Percentiles rank a stretch among this genome's conserved stretches.
Evolutionary conservation across 2,329 filamentous ascomycete species (phyloP).

Genomic region (Daldinia sp.): DNA sequence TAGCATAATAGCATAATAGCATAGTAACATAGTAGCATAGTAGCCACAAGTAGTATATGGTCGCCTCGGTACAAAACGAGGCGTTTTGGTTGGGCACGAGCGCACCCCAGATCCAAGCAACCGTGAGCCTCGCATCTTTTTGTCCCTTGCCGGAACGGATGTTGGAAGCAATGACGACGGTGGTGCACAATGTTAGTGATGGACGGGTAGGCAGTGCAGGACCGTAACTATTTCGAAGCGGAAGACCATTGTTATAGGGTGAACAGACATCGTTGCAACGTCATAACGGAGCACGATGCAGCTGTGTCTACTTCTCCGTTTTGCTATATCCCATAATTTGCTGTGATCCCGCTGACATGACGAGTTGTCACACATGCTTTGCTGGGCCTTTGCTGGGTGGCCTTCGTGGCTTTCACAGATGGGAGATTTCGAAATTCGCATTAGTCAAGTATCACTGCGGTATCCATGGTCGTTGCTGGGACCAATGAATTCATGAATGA

Average conservation of each 20-base stretch:
- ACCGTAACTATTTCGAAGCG: conserved; percentile 33
- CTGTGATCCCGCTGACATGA: conserved; percentile 26
- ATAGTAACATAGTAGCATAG: too few relatives aligned
- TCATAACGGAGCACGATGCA: conserved; percentile 43
- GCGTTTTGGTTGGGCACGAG: conserved; percentile 37
- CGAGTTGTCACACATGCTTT: conserved; percentile 23
- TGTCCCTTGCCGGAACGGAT: conserved; percentile 32
- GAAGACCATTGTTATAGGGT: conserved; percentile 27
- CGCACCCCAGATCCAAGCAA: conserved; percentile 38
- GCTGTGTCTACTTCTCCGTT: conserved; percentile 30
- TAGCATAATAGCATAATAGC: too few relatives aligned
- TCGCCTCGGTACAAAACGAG: conserved; percentile 23
- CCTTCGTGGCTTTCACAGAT: conserved; percentile 32
- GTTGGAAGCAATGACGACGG: conserved; percentile 37
- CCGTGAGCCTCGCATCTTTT: conserved; percentile 30
- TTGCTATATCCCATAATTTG: conserved; percentile 19
- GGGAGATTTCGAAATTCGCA: conserved; percentile 31
- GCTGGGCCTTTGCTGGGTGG: conserved; percentile 15
- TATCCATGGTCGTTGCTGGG: conserved; percentile 17
- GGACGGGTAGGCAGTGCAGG: conserved; percentile 36
- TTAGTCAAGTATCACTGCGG: conserved; percentile 22
- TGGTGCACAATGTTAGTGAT: conserved; percentile 36
- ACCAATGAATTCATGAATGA: conserved; percentile 16
- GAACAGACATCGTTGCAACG: conserved; percentile 30
- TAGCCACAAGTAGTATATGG: conserved; percentile 10